Base-by-base conservation (phyloP, 1,139 yeast species). In the Suhomyces atakaporum region DNA sequence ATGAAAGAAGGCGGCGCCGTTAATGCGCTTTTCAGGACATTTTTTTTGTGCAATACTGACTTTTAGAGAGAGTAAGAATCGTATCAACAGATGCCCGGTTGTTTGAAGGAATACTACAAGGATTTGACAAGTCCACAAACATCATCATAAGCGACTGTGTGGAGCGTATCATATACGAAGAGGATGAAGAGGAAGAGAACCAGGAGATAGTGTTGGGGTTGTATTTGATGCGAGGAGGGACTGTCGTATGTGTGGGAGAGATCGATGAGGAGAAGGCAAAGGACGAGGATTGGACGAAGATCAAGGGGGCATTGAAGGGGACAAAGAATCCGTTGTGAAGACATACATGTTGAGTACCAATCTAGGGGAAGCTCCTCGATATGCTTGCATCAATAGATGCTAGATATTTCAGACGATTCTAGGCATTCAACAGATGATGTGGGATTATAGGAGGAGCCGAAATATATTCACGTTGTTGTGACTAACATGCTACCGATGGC, bases 81-180 rank as follows among this genome's bases (percentile, higher is more conserved):
- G 71, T 90, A 36, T 84, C 95, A n/a, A 77, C 94, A 2, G 96
- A 87, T 54, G 97, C 95, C 13, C 67, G 89, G 38, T 65, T 79
- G 42, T 77, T 81, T 39, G 73, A 77, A 56, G 97, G 96, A 1
- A 69, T 62, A 18, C 73, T 90, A 26, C 82, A 81, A 54, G 95
- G 96, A 14, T 89, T 73, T 53, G 97, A 90, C 58, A 82, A 84
- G 50, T 70, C 84, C 33, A 84, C 95, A 18, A 90, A 90, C 54
- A 53, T 90, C 14, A 71, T 88, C 27, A 66, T 90, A 27, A 62
- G 81, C 7, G 62, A 73, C 22, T 73, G 92, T n/a, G 59, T 72
- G 23, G 92, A 85, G 53, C 54, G 76, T 27, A 55, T 75, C 26
- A 60, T 77, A 24, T 63, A 63, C 27, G 39, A 32, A 6, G 20